These are phyloP conservation scores for Oidiodendron maius DNA, from an alignment of 495 filamentous ascomycete species.

Conservation along the genomic window DNA sequence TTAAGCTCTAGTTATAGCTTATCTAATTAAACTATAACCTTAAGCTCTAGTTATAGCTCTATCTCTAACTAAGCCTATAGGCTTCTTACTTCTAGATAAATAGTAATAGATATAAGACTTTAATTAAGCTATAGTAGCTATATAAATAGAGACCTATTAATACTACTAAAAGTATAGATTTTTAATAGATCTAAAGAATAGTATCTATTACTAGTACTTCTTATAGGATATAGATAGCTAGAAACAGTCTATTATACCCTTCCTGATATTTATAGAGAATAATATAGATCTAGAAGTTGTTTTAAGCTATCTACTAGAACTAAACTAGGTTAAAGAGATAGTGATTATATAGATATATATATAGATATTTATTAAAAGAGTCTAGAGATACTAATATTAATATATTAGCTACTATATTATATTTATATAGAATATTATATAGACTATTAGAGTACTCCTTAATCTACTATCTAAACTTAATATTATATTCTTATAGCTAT, in stretches of 20 bases:
- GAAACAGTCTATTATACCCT: not conserved
- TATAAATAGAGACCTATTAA: not conserved
- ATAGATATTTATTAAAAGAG: not conserved
- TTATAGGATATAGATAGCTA: not conserved
- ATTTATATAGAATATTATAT: conserved; percentile 1
- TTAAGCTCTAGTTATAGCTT: too few relatives aligned
- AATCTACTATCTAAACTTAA: not conserved
- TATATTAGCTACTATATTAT: conserved; percentile 1
- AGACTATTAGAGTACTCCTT: not conserved
- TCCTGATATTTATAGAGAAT: not conserved
- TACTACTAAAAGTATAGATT: not conserved
- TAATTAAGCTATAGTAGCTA: not conserved
- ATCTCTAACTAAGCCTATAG: not conserved
- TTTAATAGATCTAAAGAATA: not conserved
- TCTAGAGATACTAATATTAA: not conserved
- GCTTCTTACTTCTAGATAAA: not conserved
- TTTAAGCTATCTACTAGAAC: not conserved
- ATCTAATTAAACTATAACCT: too few relatives aligned
- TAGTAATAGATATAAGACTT: not conserved
- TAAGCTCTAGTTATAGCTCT: not conserved
- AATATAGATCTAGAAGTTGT: not conserved
- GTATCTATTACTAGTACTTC: not conserved
- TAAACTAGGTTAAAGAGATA: not conserved
- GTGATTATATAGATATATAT: not conserved
- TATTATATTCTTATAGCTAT: not conserved